Conservation (phyloP, 2,329 filamentous ascomycete genomes). For the Calonectria hawksworthii region DNA sequence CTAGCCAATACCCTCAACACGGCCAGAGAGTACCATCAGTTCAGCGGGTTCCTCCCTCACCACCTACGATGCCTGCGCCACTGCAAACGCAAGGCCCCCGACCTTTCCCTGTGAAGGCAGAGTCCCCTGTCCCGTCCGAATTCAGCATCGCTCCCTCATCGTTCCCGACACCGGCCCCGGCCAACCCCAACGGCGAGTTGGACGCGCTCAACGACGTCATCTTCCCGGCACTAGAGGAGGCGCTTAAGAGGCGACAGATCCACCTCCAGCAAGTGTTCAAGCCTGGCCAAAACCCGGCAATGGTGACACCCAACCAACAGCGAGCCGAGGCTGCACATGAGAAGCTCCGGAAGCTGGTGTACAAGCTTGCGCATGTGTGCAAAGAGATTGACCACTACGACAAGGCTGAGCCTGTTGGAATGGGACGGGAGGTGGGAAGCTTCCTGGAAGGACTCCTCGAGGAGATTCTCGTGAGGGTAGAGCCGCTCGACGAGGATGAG, state of each 20-base stretch:
- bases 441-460: slow-evolving; percentile 94
- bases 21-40: slow-evolving; percentile 45
- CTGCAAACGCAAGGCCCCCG: slow-evolving; percentile 39
- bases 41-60: slow-evolving; percentile 46
- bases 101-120: slow-evolving; percentile 49
- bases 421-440: slow-evolving; percentile 90
- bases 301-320: slow-evolving; percentile 74
- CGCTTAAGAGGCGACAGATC: slow-evolving; percentile 83
- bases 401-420: slow-evolving; percentile 87
- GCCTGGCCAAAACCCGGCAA: slow-evolving; percentile 53
- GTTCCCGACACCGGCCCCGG: slow-evolving; percentile 70
- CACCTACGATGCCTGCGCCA: slow-evolving; percentile 31
- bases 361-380: slow-evolving; percentile 86
- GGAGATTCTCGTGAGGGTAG: slow-evolving; percentile 92
- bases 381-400: slow-evolving; percentile 93
- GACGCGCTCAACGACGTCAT: slow-evolving; percentile 93
- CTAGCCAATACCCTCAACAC: slow-evolving; percentile 49
- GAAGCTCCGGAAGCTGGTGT: slow-evolving; percentile 83
- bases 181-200: slow-evolving; percentile 76
- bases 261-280: slow-evolving; percentile 68
- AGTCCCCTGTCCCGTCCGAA: slow-evolving; percentile 46
- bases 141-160: slow-evolving; percentile 57
- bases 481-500: slow-evolving; percentile 85
- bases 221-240: slow-evolving; percentile 91
- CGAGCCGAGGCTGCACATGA: slow-evolving; percentile 83